These are phyloP conservation scores for Phaeosphaeria sp. DNA, from an alignment of 2,329 filamentous ascomycete species.

Conservation along the genomic window DNA sequence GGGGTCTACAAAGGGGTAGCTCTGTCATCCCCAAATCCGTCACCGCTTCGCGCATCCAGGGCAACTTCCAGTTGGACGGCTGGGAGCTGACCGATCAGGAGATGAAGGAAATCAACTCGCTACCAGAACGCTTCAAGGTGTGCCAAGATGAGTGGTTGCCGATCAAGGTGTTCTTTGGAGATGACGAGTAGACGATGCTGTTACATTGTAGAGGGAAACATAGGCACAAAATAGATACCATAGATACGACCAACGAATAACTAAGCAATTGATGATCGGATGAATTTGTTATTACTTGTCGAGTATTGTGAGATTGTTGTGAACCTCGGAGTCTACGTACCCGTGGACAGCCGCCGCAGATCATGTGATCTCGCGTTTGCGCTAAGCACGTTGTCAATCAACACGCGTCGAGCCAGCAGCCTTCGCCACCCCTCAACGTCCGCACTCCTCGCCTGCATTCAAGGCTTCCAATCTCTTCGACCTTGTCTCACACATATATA, in stretches of 20 bases:
- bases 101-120: slow-evolving; percentile 69
- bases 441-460: slow-evolving; percentile 1
- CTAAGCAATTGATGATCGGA: neutral
- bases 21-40: slow-evolving; percentile 88
- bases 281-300: too few species aligned
- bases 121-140: slow-evolving; percentile 75
- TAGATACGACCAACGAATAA: neutral
- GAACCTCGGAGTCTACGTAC: neutral
- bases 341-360: too few species aligned
- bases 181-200: slow-evolving; percentile 68
- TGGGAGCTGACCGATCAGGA: slow-evolving; percentile 78
- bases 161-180: slow-evolving; percentile 81
- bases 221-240: neutral
- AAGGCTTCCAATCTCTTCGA: neutral
- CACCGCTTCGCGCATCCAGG: slow-evolving; percentile 74
- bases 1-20: slow-evolving; percentile 82
- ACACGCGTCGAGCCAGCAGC: slow-evolving; percentile 8
- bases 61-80: slow-evolving; percentile 76
- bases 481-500: neutral
- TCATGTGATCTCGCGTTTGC: slow-evolving; percentile 36
- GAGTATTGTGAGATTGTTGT: neutral
- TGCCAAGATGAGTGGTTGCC: slow-evolving; percentile 78
- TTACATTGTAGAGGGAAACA: neutral
- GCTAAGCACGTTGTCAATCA: slow-evolving; percentile 14
- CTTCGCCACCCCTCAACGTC: slow-evolving; percentile 19